Conservation (phyloP, 2,329 filamentous ascomycete genomes). For the Ceratocystis cacaofunesta region DNA sequence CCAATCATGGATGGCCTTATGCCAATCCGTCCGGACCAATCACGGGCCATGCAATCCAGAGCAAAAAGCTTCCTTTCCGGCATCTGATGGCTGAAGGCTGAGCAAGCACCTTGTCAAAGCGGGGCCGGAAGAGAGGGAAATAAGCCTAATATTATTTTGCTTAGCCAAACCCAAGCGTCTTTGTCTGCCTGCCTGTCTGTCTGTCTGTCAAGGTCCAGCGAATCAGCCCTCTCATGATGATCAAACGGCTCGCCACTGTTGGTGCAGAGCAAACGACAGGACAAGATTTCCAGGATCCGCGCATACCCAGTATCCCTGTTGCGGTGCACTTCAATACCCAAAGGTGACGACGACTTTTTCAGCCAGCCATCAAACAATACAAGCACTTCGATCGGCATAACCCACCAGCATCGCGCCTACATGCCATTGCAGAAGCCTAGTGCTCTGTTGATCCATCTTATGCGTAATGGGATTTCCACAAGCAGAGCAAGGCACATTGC, state of each 20-base stretch:
- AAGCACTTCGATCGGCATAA: background rate
- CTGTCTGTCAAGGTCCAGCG: background rate
- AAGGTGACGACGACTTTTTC: conserved; percentile 1
- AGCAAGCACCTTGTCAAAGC: background rate
- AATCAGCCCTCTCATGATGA: background rate
- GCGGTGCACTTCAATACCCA: background rate
- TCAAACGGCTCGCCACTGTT: background rate
- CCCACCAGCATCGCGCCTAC: too few relatives aligned
- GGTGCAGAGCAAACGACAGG: background rate
- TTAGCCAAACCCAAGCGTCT: background rate
- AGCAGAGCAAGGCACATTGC: too few relatives aligned
- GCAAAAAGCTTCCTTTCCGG: background rate
- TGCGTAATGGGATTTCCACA: too few relatives aligned
- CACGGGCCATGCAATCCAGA: background rate
- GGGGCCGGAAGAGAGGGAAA: background rate
- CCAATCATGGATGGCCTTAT: background rate
- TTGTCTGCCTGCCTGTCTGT: background rate
- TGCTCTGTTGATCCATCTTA: too few relatives aligned
- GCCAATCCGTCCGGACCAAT: background rate
- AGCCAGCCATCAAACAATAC: background rate
- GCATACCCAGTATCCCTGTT: background rate
- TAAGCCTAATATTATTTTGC: background rate
- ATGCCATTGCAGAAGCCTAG: too few relatives aligned
- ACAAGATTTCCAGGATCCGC: background rate
- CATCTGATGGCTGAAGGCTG: background rate